phyloP scores from a whole-genome alignment of 345 rosid species.

The Geranium brycei region DNA sequence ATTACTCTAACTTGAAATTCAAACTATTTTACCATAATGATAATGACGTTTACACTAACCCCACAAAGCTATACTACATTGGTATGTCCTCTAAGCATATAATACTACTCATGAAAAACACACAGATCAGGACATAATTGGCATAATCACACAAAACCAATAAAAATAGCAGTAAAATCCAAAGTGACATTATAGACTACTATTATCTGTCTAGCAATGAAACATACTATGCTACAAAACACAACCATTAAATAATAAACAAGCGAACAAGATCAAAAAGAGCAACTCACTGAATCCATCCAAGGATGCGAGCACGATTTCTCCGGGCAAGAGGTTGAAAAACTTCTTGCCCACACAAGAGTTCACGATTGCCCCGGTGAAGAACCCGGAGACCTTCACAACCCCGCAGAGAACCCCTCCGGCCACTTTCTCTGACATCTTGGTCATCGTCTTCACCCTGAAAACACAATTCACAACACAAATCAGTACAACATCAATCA shows the following conservation, averaged over 20 bases:
- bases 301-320: conserved; percentile 81
- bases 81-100: too few relatives aligned
- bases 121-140: too few relatives aligned
- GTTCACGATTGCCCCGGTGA: conserved; percentile 71
- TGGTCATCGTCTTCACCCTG: conserved; percentile 82
- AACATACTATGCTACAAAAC: not conserved
- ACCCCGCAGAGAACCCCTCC: conserved; percentile 71
- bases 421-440: conserved; percentile 71
- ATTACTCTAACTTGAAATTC: too few relatives aligned
- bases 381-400: conserved; percentile 60
- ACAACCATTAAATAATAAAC: not conserved
- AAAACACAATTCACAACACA: conserved; percentile 8
- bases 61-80: too few relatives aligned
- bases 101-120: too few relatives aligned
- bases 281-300: conserved; percentile 84
- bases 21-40: too few relatives aligned
- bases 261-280: not conserved
- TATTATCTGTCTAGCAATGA: too few relatives aligned
- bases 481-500: not conserved
- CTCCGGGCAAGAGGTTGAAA: conserved; percentile 73
- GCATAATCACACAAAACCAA: too few relatives aligned
- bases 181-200: too few relatives aligned
- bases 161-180: too few relatives aligned
- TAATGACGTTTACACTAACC: too few relatives aligned
- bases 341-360: conserved; percentile 76